Evolutionary conservation across 176 grass and related monocot species (phyloP).

Genomic region (Coix lacrymajobi): DNA sequence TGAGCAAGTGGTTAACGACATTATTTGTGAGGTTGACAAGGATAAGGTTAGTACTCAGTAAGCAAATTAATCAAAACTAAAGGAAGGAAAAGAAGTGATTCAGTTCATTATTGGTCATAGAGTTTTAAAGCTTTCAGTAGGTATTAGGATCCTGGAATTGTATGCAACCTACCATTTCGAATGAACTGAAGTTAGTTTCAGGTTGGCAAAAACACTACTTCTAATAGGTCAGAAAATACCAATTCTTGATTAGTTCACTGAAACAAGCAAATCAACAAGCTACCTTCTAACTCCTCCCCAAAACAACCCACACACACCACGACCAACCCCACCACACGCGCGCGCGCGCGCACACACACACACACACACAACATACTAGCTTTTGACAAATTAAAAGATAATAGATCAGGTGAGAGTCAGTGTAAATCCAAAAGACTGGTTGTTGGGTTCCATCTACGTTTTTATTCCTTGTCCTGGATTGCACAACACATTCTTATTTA

Average conservation of each 20-base stretch:
- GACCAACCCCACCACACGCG: too few species aligned
- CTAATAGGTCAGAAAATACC: background rate
- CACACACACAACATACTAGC: background rate
- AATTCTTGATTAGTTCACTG: background rate
- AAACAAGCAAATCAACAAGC: background rate
- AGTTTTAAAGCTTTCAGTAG: background rate
- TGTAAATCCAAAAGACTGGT: background rate
- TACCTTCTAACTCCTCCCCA: background rate
- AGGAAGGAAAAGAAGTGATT: background rate
- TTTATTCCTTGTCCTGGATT: background rate
- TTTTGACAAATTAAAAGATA: background rate
- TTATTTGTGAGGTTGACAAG: constrained; percentile 63
- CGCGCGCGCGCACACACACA: too few species aligned
- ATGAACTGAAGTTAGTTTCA: background rate
- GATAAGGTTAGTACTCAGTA: constrained; percentile 47
- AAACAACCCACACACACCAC: too few species aligned
- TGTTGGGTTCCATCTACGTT: background rate
- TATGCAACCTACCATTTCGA: background rate
- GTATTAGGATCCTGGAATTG: background rate
- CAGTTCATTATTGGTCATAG: background rate
- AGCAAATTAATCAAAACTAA: constrained; percentile 16
- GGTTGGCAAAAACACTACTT: background rate
- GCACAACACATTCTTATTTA: background rate
- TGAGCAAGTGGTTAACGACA: constrained; percentile 66
- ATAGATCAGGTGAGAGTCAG: background rate